Evolutionary conservation across 257 asterid species (phyloP).

Genomic region (Thymus quinquecostatus): DNA sequence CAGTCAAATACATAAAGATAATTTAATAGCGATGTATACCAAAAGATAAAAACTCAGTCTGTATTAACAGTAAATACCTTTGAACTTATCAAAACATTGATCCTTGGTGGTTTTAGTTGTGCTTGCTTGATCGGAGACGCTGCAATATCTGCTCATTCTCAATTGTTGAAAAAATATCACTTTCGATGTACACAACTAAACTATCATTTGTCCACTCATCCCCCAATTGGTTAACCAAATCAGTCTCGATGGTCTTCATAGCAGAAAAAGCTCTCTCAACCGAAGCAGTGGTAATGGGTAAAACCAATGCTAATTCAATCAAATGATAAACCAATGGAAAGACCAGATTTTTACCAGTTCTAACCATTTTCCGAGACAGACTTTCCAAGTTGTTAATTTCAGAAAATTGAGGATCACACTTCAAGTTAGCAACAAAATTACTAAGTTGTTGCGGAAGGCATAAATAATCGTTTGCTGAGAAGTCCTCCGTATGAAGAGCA

Average conservation of each 20-base stretch:
- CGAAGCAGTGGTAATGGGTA: not conserved
- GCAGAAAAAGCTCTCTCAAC: not conserved
- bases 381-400: not conserved
- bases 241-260: not conserved
- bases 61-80: not conserved
- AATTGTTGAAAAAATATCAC: not conserved
- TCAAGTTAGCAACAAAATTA: not conserved
- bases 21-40: too few species aligned
- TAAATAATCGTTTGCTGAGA: not conserved
- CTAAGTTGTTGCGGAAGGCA: not conserved
- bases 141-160: not conserved
- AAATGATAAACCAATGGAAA: conserved; percentile 5
- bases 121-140: not conserved
- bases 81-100: not conserved
- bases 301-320: conserved; percentile 1
- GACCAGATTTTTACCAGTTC: not conserved
- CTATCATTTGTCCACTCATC: conserved; percentile 2
- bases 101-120: not conserved
- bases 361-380: not conserved
- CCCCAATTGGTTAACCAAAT: not conserved
- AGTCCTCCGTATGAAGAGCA: not conserved
- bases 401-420: not conserved
- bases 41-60: not conserved
- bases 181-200: not conserved
- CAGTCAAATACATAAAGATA: too few species aligned